Conservation (phyloP, 306 rosid species). For the Castanospermum australe region DNA sequence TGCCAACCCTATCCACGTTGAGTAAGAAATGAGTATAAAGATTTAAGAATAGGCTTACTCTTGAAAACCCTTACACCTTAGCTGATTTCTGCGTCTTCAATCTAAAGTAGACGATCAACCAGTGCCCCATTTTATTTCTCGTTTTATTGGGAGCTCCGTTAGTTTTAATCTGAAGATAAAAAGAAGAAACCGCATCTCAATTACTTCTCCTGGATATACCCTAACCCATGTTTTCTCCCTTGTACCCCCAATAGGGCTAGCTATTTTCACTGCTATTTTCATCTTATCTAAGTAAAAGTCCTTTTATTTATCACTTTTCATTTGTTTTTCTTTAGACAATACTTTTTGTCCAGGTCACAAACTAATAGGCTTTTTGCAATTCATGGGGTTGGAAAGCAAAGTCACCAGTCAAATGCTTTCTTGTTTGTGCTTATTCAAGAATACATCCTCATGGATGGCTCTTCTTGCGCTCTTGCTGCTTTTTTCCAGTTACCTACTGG, state of each 20-base stretch:
- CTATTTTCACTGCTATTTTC: neutral
- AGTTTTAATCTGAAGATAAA: neutral
- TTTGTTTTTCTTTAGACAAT: slow-evolving; percentile 8
- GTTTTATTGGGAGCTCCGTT: neutral
- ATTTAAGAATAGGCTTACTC: neutral
- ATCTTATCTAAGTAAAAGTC: slow-evolving; percentile 23
- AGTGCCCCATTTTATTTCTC: neutral
- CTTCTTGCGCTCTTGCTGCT: slow-evolving; percentile 42
- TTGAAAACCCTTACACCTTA: neutral
- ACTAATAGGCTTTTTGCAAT: slow-evolving; percentile 36
- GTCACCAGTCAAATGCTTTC: slow-evolving; percentile 54
- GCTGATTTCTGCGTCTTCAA: neutral
- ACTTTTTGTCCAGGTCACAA: slow-evolving; percentile 31
- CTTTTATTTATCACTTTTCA: neutral
- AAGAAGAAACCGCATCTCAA: neutral
- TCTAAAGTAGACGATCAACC: neutral
- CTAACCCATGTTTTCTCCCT: neutral
- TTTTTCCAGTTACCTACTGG: slow-evolving; percentile 41
- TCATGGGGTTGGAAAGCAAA: slow-evolving; percentile 50
- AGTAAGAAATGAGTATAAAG: neutral
- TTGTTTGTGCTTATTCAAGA: slow-evolving; percentile 52
- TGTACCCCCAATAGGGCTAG: neutral
- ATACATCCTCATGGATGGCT: slow-evolving; percentile 54
- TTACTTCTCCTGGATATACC: neutral
- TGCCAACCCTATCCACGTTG: neutral